Percentiles rank a stretch among this genome's conserved stretches.
Conservation (phyloP, 345 rosid species). For the Eucalyptus decipiens region DNA sequence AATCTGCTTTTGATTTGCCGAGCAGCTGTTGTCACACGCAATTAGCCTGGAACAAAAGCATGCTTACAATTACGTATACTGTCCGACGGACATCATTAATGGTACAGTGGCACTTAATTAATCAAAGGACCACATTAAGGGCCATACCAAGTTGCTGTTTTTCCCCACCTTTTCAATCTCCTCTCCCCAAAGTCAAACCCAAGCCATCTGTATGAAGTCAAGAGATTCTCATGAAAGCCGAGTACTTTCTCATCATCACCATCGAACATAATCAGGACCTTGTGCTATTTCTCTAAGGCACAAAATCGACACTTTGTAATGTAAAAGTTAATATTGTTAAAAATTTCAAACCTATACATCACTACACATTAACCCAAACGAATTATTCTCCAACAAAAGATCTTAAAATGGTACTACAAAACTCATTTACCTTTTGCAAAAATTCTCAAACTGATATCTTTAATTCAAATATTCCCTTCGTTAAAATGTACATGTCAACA, state of each 20-base stretch:
- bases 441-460: accelerated
- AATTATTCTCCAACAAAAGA: not conserved
- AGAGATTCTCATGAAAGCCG: not conserved
- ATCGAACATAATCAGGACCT: not conserved
- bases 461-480: accelerated
- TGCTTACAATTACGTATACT: not conserved
- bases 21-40: not conserved
- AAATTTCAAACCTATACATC: accelerated
- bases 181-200: not conserved
- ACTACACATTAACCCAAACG: not conserved
- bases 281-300: not conserved
- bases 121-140: not conserved
- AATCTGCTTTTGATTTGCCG: not conserved
- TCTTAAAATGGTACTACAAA: accelerated
- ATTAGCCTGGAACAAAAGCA: not conserved
- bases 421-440: not conserved
- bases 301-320: accelerated
- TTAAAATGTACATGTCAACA: not conserved
- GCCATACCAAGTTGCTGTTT: not conserved
- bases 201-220: not conserved
- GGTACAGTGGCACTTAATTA: not conserved
- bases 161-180: not conserved
- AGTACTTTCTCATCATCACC: not conserved
- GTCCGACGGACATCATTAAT: not conserved
- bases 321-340: not conserved